These are phyloP conservation scores for Kodamaea restingae DNA, from an alignment of 805 yeast species.

Conservation along the genomic window DNA sequence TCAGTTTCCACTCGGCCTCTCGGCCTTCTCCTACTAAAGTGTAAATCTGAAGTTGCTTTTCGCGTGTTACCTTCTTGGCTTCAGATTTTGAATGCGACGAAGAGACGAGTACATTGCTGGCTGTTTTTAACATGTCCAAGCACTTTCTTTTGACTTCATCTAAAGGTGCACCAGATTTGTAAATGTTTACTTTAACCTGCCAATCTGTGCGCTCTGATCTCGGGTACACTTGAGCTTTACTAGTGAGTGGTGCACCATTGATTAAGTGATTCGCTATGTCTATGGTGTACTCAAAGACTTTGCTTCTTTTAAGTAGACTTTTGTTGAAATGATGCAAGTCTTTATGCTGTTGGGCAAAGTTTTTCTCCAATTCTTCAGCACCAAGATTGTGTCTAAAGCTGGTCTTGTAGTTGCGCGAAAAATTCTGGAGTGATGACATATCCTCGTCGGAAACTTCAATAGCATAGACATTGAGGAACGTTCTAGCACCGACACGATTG, in stretches of 20 bases:
- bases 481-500: constrained; percentile 9
- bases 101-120: constrained; percentile 1
- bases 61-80: not conserved
- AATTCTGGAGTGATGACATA: constrained; percentile 21
- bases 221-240: constrained; percentile 22
- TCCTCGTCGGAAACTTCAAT: constrained; percentile 24
- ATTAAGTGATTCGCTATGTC: constrained; percentile 17
- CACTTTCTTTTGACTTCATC: constrained; percentile 6
- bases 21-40: constrained; percentile 7
- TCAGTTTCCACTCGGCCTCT: constrained; percentile 7
- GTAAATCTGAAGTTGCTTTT: constrained; percentile 2
- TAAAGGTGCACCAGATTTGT: constrained; percentile 4
- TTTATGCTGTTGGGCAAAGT: constrained; percentile 23
- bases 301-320: constrained; percentile 13
- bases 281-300: constrained; percentile 22
- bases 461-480: constrained; percentile 25
- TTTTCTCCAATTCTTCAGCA: constrained; percentile 18
- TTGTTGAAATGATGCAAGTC: constrained; percentile 24
- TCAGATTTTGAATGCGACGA: not conserved
- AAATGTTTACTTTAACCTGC: constrained; percentile 18
- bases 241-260: constrained; percentile 13
- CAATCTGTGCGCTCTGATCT: constrained; percentile 17
- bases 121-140: constrained; percentile 8
- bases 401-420: constrained; percentile 26
- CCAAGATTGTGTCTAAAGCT: constrained; percentile 27